Evolutionary conservation across 106 monocot genomes (phyloP).

Genomic region (Ottelia alismoides): DNA sequence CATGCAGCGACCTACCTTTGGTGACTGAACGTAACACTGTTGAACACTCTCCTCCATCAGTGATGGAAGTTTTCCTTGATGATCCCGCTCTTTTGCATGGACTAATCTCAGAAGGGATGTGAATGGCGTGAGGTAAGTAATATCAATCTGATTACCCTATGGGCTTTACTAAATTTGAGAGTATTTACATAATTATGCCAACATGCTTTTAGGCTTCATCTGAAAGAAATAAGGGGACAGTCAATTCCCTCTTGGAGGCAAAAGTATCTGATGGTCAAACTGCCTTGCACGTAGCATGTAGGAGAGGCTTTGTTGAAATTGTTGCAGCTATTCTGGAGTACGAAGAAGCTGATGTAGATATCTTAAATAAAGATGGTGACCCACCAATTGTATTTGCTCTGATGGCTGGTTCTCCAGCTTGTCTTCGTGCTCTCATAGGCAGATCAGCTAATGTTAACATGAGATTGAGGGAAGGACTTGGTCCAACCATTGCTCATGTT

Average conservation of each 20-base stretch:
- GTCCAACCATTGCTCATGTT: constrained; percentile 78
- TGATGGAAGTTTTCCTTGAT: constrained; percentile 53
- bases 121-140: constrained; percentile 52
- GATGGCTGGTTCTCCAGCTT: constrained; percentile 67
- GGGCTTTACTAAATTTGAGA: no score
- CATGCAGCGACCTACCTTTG: no score
- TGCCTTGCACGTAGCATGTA: constrained; percentile 82
- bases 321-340: constrained; percentile 60
- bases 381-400: constrained; percentile 92
- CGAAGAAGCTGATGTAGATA: constrained; percentile 81
- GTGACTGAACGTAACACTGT: not conserved
- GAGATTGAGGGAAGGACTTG: constrained; percentile 46
- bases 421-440: constrained; percentile 62
- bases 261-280: constrained; percentile 84
- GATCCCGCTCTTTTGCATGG: constrained; percentile 61
- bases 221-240: constrained; percentile 31
- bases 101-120: constrained; percentile 65
- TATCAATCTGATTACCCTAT: no score
- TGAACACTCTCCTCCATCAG: constrained; percentile 40
- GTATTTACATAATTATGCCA: not conserved
- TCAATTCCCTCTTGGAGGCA: constrained; percentile 73
- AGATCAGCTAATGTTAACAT: constrained; percentile 66
- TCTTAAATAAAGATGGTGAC: constrained; percentile 86
- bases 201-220: constrained; percentile 34
- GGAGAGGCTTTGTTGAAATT: constrained; percentile 66